These are phyloP conservation scores for Yamadazyma oceani DNA, from an alignment of 1,139 yeast genomes.

Conservation along the genomic window DNA sequence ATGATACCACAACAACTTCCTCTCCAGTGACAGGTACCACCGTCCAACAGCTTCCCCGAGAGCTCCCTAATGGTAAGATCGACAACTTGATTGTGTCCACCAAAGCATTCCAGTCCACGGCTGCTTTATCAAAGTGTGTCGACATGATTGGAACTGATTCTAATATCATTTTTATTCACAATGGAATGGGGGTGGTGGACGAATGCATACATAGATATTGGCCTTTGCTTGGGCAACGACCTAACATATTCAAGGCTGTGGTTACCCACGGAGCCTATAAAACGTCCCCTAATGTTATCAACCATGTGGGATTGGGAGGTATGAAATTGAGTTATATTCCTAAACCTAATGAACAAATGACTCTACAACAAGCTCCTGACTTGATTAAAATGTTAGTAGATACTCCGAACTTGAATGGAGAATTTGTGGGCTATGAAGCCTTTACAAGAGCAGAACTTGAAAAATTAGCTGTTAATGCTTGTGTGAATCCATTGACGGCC, in stretches of 20 bases:
- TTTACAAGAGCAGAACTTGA: conserved; percentile 66
- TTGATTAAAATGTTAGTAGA: conserved; percentile 32
- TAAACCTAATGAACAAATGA: conserved; percentile 11
- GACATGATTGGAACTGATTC: conserved; percentile 43
- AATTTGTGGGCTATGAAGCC: conserved; percentile 49
- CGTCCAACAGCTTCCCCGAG: conserved; percentile 1
- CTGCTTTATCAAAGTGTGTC: conserved; percentile 47
- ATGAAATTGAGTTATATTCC: conserved; percentile 41
- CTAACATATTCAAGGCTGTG: conserved; percentile 69
- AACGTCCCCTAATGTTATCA: conserved; percentile 42
- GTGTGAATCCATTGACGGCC: conserved; percentile 74
- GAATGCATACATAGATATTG: conserved; percentile 54
- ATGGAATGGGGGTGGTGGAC: conserved; percentile 72
- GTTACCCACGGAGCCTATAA: conserved; percentile 78
- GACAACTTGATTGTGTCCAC: conserved; percentile 61
- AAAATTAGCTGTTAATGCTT: conserved; percentile 72
- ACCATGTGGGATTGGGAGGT: conserved; percentile 70
- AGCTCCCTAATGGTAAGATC: conserved; percentile 23
- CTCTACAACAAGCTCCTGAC: conserved; percentile 22
- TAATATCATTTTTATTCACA: conserved; percentile 68
- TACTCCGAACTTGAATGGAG: conserved; percentile 40
- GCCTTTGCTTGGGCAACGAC: conserved; percentile 46
- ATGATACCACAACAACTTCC: conserved; percentile 7
- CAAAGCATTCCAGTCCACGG: conserved; percentile 56
- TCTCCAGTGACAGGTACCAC: conserved; percentile 7